phyloP scores from a whole-genome alignment of 305 asterid species.

The Fraxinus sp. region DNA sequence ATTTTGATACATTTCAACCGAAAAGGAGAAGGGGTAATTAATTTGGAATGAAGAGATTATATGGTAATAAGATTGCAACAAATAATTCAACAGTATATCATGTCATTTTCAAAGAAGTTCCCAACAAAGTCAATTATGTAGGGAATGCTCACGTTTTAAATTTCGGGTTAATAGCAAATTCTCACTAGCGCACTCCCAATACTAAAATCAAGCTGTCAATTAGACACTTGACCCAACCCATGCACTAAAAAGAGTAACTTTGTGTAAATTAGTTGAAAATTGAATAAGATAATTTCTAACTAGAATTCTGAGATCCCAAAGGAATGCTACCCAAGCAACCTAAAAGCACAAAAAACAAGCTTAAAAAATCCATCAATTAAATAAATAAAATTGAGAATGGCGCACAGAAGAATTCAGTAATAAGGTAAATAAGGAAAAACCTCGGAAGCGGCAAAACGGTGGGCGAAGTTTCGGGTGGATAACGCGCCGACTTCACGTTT shows the following conservation, averaged over 20 bases:
- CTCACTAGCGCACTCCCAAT: neutral
- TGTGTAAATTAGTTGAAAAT: neutral
- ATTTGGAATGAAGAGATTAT: neutral
- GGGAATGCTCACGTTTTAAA: neutral
- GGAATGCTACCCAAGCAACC: neutral
- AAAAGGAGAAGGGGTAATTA: neutral
- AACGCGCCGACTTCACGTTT: slow-evolving; percentile 65
- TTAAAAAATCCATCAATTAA: neutral
- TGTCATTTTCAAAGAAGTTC: neutral
- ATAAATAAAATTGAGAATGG: neutral
- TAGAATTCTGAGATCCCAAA: neutral
- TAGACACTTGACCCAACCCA: neutral
- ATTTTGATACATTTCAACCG: neutral
- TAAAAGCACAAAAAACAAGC: neutral
- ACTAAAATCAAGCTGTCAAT: neutral
- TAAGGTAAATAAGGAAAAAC: slow-evolving; percentile 25
- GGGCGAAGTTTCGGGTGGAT: slow-evolving; percentile 62
- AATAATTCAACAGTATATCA: neutral
- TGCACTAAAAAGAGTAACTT: neutral
- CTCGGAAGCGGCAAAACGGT: slow-evolving; percentile 64
- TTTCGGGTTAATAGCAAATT: neutral
- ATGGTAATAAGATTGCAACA: neutral
- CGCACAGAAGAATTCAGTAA: neutral
- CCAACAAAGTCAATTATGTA: neutral
- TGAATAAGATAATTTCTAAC: neutral